A percentile compares a stretch with the other conserved stretches of the same genome.
Conservation (phyloP, 2,329 filamentous ascomycete genomes). For the Apiospora sp. region DNA sequence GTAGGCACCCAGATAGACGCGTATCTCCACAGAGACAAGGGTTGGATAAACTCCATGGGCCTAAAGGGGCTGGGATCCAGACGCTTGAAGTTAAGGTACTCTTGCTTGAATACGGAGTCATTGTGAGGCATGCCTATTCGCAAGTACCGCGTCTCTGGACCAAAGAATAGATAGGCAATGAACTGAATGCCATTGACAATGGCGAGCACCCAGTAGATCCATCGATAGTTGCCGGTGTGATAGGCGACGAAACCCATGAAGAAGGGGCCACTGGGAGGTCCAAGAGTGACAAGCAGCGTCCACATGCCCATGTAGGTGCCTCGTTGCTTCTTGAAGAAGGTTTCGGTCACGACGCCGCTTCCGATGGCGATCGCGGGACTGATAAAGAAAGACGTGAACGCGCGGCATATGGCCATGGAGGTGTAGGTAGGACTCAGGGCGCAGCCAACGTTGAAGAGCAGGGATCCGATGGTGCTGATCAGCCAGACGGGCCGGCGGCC, state of each 20-base stretch:
- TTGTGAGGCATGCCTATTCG: slow-evolving; percentile 44
- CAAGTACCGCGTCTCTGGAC: slow-evolving; percentile 63
- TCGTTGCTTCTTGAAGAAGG: slow-evolving; percentile 63
- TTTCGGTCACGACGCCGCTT: slow-evolving; percentile 64
- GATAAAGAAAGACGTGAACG: slow-evolving; percentile 64
- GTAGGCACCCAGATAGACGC: slow-evolving; percentile 59
- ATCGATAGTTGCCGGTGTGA: slow-evolving; percentile 58
- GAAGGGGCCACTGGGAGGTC: slow-evolving; percentile 42
- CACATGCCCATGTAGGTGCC: slow-evolving; percentile 65
- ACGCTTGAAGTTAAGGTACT: slow-evolving; percentile 53
- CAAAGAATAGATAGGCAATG: slow-evolving; percentile 62
- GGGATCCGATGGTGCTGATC: slow-evolving; percentile 54
- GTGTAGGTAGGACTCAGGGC: slow-evolving; percentile 57
- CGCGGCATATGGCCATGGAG: slow-evolving; percentile 58
- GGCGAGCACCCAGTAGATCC: slow-evolving; percentile 66
- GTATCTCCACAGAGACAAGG: slow-evolving; percentile 51
- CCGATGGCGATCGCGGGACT: slow-evolving; percentile 62
- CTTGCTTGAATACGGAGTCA: slow-evolving; percentile 51
- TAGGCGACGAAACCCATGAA: slow-evolving; percentile 56
- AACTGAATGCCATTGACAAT: slow-evolving; percentile 66
- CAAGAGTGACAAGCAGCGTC: slow-evolving; percentile 49
- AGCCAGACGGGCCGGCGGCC: slow-evolving; percentile 64
- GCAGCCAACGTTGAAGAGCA: slow-evolving; percentile 61
- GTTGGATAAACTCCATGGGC: slow-evolving; percentile 58
- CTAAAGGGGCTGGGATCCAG: slow-evolving; percentile 61